These are phyloP conservation scores for Lophiotrema nucula DNA, from an alignment of 495 filamentous ascomycete species.

Conservation along the genomic window DNA sequence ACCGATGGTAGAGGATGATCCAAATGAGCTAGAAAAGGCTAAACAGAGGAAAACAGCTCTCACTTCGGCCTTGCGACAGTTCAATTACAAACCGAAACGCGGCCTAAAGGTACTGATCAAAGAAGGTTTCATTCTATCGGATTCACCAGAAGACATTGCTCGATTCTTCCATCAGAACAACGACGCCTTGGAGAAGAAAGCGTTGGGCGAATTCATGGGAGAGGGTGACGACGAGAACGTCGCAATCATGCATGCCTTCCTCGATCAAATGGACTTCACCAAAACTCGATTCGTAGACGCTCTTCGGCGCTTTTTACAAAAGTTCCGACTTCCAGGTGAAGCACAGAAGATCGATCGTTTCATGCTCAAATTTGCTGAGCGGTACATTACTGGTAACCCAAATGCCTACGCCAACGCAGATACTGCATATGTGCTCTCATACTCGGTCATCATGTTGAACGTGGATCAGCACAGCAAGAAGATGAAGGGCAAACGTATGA, in stretches of 20 bases:
- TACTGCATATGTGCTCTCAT: conserved; percentile 92
- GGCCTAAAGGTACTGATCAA: conserved; percentile 81
- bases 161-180: conserved; percentile 70
- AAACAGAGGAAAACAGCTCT: conserved; percentile 93
- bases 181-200: conserved; percentile 80
- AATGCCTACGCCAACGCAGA: conserved; percentile 98
- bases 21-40: conserved; percentile 83
- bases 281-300: conserved; percentile 92
- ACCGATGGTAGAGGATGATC: conserved; percentile 81
- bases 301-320: conserved; percentile 85
- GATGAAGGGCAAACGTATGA: conserved; percentile 80
- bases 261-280: conserved; percentile 92
- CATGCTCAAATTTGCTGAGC: conserved; percentile 98
- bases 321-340: conserved; percentile 92
- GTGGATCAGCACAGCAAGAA: conserved; percentile 88
- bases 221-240: conserved; percentile 91
- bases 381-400: conserved; percentile 90
- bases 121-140: conserved; percentile 80
- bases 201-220: conserved; percentile 92
- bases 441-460: conserved; percentile 76
- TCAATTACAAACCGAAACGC: conserved; percentile 97
- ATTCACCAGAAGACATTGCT: conserved; percentile 78
- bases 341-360: conserved; percentile 99
- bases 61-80: conserved; percentile 81
- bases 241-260: conserved; percentile 97